Base-by-base conservation (phyloP, 2,329 filamentous ascomycete genomes). In the Colletotrichum sp. region DNA sequence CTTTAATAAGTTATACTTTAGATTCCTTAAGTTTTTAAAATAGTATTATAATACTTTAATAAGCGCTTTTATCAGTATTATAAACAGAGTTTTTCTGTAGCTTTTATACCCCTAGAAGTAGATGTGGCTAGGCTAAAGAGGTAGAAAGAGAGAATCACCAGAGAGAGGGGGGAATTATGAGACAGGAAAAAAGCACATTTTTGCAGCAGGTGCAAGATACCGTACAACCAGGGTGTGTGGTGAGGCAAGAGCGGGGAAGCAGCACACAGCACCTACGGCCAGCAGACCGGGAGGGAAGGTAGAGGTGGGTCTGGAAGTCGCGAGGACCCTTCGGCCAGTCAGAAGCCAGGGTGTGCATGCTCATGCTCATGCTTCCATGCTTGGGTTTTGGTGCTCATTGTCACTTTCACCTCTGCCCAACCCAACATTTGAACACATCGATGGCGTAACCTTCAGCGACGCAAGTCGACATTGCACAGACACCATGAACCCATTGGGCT, bases 161-260 rank as follows among this genome's bases (percentile, higher is more conserved):
- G 47, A 67, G 57, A 51, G 43, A 47, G 57, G 57, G 47, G 47
- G 54, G 47, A 59, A 64, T 74, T 69, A 74, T 69, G 63, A 74
- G 72, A 74, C 72, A 34, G n/a, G 33, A 63, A 73, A 70, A 73
- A 71, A 72, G 57, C 21, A 34, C 55, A 51, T 57, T 66, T 55
- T 71, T 61, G 61, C 59, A 69, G 33, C 55, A 69, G 67, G n/a
- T 43, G 21, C 27, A 13, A 73, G 71, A 66, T 73, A 70, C 61
- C 61, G 62, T 66, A 55, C 66, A 61, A 55, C 27, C 21, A 21
- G 68, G 71, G 67, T 54, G 71, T 73, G 61, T 62, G 59, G 27
- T 58, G 29, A 71, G 63, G 38, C 55, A 70, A 55, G 58, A 74
- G 72, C 69, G 72, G 72, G 72, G 72, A 69, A 72, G 70, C 33